Evolutionary conservation across 169 alveolate species (phyloP).

Genomic region (Eimeria acervulina): DNA sequence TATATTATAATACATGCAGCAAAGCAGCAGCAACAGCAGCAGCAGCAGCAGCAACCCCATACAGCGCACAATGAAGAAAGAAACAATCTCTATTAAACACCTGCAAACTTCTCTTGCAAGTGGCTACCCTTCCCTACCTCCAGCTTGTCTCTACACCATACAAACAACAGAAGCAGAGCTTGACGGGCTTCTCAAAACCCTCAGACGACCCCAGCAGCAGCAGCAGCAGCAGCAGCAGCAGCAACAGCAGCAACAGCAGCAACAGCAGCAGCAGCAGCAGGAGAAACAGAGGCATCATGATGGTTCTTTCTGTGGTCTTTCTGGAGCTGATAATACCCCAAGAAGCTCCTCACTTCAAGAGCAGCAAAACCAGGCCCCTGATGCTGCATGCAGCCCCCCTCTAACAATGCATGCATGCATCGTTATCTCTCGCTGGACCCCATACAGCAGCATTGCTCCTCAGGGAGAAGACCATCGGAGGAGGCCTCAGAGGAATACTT

Average conservation of each 20-base stretch:
- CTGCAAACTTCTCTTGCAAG: slow-evolving; percentile 15
- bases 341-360: too few relatives aligned
- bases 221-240: slow-evolving; percentile 44
- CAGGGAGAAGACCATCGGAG: too few relatives aligned
- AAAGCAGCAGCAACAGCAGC: too few relatives aligned
- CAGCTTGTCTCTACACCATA: slow-evolving; percentile 26
- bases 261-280: slow-evolving; percentile 21
- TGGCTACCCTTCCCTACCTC: slow-evolving; percentile 16
- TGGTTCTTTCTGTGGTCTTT: too few relatives aligned
- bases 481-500: background rate
- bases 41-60: too few relatives aligned
- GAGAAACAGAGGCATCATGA: background rate
- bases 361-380: slow-evolving; percentile 14
- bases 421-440: slow-evolving; percentile 40
- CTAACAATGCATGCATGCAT: background rate
- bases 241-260: slow-evolving; percentile 31
- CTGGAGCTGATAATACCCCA: background rate
- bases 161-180: slow-evolving; percentile 21
- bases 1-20: too few relatives aligned
- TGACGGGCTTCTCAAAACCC: background rate
- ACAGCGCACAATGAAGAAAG: background rate
- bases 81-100: background rate
- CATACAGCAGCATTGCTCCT: background rate
- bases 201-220: background rate
- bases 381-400: too few relatives aligned